These are phyloP conservation scores for Ogataea glucozyma DNA, from an alignment of 805 yeast genomes.

Conservation along the genomic window DNA sequence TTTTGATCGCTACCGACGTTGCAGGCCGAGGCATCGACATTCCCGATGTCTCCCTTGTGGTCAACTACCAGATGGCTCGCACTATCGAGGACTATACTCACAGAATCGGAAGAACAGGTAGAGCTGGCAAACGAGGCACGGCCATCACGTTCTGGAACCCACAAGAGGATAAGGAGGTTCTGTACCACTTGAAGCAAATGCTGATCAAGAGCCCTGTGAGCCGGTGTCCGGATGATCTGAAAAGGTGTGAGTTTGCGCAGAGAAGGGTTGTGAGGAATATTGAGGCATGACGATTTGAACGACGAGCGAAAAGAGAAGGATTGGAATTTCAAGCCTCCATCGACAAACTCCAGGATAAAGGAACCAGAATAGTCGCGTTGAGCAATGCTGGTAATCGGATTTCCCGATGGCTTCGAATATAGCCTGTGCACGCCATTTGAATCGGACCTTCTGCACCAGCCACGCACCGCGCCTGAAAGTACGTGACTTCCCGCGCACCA, in stretches of 20 bases:
- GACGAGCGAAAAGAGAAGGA: slow-evolving; percentile 1
- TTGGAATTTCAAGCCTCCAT: too few species aligned
- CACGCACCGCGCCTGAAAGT: too few species aligned
- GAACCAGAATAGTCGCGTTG: too few species aligned
- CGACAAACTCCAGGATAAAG: too few species aligned
- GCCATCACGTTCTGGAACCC: slow-evolving; percentile 72
- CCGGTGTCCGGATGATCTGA: slow-evolving; percentile 43
- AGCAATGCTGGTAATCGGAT: too few species aligned
- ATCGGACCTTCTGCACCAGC: too few species aligned
- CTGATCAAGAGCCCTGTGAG: slow-evolving; percentile 43
- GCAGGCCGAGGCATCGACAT: slow-evolving; percentile 96
- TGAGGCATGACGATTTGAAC: slow-evolving; percentile 15
- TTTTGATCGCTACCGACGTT: slow-evolving; percentile 88
- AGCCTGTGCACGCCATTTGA: too few species aligned
- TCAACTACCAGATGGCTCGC: slow-evolving; percentile 83
- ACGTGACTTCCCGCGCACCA: too few species aligned
- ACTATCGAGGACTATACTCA: slow-evolving; percentile 84
- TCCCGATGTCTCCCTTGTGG: slow-evolving; percentile 79
- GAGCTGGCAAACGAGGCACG: slow-evolving; percentile 83
- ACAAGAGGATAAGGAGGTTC: slow-evolving; percentile 49
- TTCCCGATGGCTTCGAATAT: too few species aligned
- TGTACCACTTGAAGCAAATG: slow-evolving; percentile 52
- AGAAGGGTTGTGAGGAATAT: slow-evolving; percentile 17
- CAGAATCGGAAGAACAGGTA: slow-evolving; percentile 94
- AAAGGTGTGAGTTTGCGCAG: slow-evolving; percentile 24